Base-by-base conservation (phyloP, 2,329 filamentous ascomycete genomes). In the Ascosphaera apis region DNA sequence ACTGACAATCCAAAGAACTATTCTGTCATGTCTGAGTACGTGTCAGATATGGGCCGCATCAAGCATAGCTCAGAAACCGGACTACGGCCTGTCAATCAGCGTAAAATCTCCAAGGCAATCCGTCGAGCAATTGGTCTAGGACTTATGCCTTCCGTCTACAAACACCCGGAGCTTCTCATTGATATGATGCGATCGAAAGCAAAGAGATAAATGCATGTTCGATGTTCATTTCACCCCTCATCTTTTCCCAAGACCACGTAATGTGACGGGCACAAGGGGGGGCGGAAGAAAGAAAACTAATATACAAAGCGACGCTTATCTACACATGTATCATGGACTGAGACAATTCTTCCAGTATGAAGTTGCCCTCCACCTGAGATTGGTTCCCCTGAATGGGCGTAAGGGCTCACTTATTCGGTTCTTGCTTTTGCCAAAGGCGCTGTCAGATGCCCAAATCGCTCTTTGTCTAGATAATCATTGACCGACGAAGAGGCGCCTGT, bases 41-140 rank as follows among this genome's bases (percentile, higher is more conserved):
- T 88, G 49, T 82, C 79, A 1, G 58, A 74, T 8, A 79, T 81
- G 60, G 88, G 86, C 35, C 72, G 83, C 40, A 93, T 98, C 53
- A 78, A 72, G 58, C 72, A 77, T 52, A 65, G 69, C n/a, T 65
- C 55, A 4, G 62, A 74, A 16, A 95, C 84, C 0, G 82, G 81
- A 11, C 62, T 98, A 41, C 69, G 81, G 39, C 78, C 79, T 2
- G 76, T 80, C 44, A 95, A 95, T 62, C 88, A 98, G 62, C 69
- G 88, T 45, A 83, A 77, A 59, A 72, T 98, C 51, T 79, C 86
- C 42, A 93, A 91, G 63, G 86, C 91, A 36, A 78, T 98, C 47
- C 66, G 88, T 44, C 69, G 88, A 46, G 76, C 80, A 15, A 76
- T 95, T 47, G 88, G 84, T 1, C 67, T 93, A 50, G 88, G 88